Percentiles rank a stretch among this genome's conserved stretches.
Conservation (phyloP, 2,329 filamentous ascomycete genomes). For the Xylariales sp. region DNA sequence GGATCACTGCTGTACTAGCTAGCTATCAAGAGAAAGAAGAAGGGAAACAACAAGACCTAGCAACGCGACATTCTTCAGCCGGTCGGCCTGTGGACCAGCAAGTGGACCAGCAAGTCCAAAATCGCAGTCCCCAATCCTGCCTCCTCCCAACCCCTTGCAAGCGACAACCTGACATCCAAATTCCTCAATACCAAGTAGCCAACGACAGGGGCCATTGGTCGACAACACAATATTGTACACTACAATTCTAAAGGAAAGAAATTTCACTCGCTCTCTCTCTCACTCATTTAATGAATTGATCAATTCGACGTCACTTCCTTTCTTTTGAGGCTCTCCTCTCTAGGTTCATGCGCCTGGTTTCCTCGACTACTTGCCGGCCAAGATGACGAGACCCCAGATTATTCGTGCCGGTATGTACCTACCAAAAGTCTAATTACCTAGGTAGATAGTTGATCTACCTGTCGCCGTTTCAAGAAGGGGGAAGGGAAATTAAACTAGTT, state of each 20-base stretch:
- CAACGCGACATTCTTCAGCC: constrained; percentile 32
- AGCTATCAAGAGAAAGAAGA: neutral
- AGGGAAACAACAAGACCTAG: constrained; percentile 4
- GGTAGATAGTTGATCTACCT: constrained; percentile 35
- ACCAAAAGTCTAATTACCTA: constrained; percentile 5
- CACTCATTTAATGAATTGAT: constrained; percentile 35
- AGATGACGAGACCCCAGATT: constrained; percentile 70
- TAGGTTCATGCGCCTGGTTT: constrained; percentile 47
- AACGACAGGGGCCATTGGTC: constrained; percentile 26
- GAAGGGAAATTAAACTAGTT: constrained; percentile 43
- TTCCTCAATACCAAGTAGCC: constrained; percentile 23
- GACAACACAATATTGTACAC: constrained; percentile 8
- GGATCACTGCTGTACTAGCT: constrained; percentile 1
- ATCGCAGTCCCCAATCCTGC: constrained; percentile 20
- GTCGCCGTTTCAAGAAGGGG: constrained; percentile 31
- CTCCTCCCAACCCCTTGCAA: constrained; percentile 42
- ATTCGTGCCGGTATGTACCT: constrained; percentile 68
- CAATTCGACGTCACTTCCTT: constrained; percentile 29
- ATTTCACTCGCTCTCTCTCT: constrained; percentile 30
- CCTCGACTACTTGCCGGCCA: constrained; percentile 49
- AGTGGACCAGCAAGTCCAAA: neutral
- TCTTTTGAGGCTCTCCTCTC: constrained; percentile 29
- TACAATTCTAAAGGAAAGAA: constrained; percentile 28
- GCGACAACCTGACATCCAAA: constrained; percentile 39
- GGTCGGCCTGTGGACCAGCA: constrained; percentile 25